phyloP scores from a whole-genome alignment of 345 rosid species.

The Diplotaxis tenuifolia region DNA sequence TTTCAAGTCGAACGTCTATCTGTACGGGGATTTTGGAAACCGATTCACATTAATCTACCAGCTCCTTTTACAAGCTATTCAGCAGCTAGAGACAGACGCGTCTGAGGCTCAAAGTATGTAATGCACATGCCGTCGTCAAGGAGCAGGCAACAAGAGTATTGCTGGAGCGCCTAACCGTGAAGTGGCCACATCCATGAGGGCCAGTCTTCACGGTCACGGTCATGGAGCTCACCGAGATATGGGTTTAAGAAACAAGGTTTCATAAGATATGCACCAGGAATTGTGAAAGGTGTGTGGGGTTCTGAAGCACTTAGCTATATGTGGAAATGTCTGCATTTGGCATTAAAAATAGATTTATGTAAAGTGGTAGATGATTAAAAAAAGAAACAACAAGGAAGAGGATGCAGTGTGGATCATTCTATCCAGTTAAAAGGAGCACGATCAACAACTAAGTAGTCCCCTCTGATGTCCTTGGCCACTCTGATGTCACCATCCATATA shows the following conservation, averaged over 20 bases:
- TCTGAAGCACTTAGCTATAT: slow-evolving; percentile 32
- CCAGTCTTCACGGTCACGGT: slow-evolving; percentile 94
- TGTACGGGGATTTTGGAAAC: no score
- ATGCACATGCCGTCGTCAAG: slow-evolving; percentile 72
- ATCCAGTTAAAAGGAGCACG: slow-evolving; percentile 62
- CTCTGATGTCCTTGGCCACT: slow-evolving; percentile 76
- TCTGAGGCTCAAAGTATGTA: no score
- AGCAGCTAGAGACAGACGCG: no score
- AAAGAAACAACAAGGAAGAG: no score
- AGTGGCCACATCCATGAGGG: slow-evolving; percentile 98
- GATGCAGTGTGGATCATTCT: slow-evolving; percentile 38
- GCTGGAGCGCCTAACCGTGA: slow-evolving; percentile 89
- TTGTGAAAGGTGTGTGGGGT: slow-evolving; percentile 81
- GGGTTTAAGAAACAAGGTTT: slow-evolving; percentile 73
- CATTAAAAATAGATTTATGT: background rate
- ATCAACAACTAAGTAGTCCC: slow-evolving; percentile 67
- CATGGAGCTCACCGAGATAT: slow-evolving; percentile 91
- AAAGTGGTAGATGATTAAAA: no score
- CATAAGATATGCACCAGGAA: slow-evolving; percentile 83
- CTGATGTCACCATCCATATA: slow-evolving; percentile 69
- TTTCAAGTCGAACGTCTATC: background rate
- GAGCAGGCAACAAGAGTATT: slow-evolving; percentile 96
- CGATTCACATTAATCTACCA: no score
- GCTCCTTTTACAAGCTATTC: no score
- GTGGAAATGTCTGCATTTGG: background rate